Base-by-base conservation (phyloP, 2,329 filamentous ascomycete species). In the Colletotrichum karsti region DNA sequence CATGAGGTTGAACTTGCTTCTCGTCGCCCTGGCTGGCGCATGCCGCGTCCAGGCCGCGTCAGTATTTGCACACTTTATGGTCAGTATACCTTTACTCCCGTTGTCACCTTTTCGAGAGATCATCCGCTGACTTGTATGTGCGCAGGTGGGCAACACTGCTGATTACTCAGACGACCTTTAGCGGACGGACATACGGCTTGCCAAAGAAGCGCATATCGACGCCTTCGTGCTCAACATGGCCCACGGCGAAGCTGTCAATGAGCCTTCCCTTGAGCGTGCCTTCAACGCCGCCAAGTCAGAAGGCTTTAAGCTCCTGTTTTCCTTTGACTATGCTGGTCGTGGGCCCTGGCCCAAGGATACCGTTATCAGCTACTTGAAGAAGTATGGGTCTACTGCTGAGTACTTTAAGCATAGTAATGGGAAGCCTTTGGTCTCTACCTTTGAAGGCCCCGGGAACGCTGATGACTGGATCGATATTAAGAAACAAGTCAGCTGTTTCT, bases 401-500 rank as follows among this genome's bases (percentile, higher is more conserved):
- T 71, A 72, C 44, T 70, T 37, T 70, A 72, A 41, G 66, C 68
- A 76, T 5, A 54, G 48, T 41, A 62, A 75, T 4, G 70, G 72
- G 0, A 72, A 73, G 39, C 77, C 80, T 0, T 73, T 82, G 5
- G 77, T 80, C 1, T 80, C 79, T 1, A 83, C 81, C 3, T 83
- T 83, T 57, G 81, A 86, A 72, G 84, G 84, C 1, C 69, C 79
- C 4, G 71, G 75, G 9, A 77, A 77, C 7, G 76, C 76, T 6
- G 69, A 73, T 2, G 82, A 86, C 69, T 86, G 84, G 84, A 20
- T 56, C 7, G 70, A 69, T 3, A 83, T 85, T 73, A 84, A 82
- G 65, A 71, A 71, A 12, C 67, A 72, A 10, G 78, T 78, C 3
- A 72, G 73, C 10, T 78, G 78, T 61, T 82, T 81, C 70, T 80